These are phyloP conservation scores for Sporothrix variecibatus DNA, from an alignment of 2,329 filamentous ascomycete genomes.

Conservation along the genomic window DNA sequence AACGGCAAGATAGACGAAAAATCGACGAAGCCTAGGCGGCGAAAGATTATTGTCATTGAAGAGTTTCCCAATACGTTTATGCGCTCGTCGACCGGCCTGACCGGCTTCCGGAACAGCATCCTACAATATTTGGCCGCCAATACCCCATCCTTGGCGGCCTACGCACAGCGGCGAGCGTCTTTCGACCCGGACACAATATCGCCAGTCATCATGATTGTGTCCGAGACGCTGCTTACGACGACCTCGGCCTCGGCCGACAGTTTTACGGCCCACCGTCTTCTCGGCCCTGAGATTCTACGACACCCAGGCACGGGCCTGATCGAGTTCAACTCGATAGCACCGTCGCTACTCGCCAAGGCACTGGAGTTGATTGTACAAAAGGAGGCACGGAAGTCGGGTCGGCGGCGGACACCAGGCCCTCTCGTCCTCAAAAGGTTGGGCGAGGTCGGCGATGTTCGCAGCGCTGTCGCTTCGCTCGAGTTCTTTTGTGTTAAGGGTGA, in stretches of 20 bases:
- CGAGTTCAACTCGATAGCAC: conserved; percentile 91
- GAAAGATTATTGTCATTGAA: conserved; percentile 71
- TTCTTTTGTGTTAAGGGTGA: conserved; percentile 88
- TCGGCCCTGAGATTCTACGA: conserved; percentile 81
- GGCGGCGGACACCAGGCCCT: conserved; percentile 74
- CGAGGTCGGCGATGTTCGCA: conserved; percentile 88
- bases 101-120: conserved; percentile 73
- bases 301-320: conserved; percentile 79
- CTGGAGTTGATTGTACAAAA: conserved; percentile 81
- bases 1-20: background rate
- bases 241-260: conserved; percentile 84
- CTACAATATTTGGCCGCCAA: conserved; percentile 72
- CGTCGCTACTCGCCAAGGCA: conserved; percentile 81
- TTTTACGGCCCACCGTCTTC: conserved; percentile 85
- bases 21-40: conserved; percentile 22
- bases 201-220: conserved; percentile 86
- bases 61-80: conserved; percentile 79
- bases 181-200: conserved; percentile 52
- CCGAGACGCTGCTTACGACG: conserved; percentile 84
- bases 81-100: conserved; percentile 63
- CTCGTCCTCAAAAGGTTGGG: conserved; percentile 76
- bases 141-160: conserved; percentile 56
- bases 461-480: conserved; percentile 86
- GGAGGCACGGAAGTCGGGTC: conserved; percentile 76
- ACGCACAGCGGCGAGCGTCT: conserved; percentile 38